Percentiles rank a stretch among this genome's conserved stretches.
Conservation (phyloP, 179 eudicot species). For the Camellia oleifera region DNA sequence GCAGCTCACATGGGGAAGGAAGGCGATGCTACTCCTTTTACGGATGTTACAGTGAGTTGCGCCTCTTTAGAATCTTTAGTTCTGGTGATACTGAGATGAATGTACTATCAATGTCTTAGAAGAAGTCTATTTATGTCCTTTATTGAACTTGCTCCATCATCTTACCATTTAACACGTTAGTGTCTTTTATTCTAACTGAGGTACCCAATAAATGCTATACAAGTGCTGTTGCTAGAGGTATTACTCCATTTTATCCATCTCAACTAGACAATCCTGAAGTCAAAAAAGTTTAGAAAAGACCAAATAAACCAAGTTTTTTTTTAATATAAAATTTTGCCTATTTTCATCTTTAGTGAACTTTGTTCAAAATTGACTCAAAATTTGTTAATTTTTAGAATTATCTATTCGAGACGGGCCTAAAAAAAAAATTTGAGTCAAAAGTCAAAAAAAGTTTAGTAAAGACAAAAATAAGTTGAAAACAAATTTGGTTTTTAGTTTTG, state of each 20-base stretch:
- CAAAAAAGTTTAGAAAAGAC: too few relatives aligned
- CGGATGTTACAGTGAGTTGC: slow-evolving; percentile 82
- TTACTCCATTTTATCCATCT: background rate
- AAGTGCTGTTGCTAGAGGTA: background rate
- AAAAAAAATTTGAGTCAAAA: too few relatives aligned
- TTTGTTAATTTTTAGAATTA: too few relatives aligned
- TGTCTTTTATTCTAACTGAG: background rate
- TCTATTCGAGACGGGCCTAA: too few relatives aligned
- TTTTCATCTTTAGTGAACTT: too few relatives aligned
- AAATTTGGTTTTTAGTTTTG: too few relatives aligned
- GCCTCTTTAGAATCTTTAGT: background rate
- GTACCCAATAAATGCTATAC: background rate
- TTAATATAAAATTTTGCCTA: too few relatives aligned
- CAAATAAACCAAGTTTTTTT: too few relatives aligned
- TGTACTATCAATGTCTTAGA: background rate
- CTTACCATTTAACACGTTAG: background rate
- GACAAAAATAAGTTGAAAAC: too few relatives aligned
- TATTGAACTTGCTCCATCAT: background rate
- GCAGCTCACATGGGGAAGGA: slow-evolving; percentile 95
- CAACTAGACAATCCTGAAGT: background rate
- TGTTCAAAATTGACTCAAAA: too few relatives aligned
- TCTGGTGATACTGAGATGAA: background rate
- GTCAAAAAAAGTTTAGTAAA: too few relatives aligned
- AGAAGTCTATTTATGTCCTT: background rate
- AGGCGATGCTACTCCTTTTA: slow-evolving; percentile 98